These are phyloP conservation scores for Climacium dendroides DNA, from an alignment of 225 moss, liverwort and hornwort genomes.

Conservation along the genomic window DNA sequence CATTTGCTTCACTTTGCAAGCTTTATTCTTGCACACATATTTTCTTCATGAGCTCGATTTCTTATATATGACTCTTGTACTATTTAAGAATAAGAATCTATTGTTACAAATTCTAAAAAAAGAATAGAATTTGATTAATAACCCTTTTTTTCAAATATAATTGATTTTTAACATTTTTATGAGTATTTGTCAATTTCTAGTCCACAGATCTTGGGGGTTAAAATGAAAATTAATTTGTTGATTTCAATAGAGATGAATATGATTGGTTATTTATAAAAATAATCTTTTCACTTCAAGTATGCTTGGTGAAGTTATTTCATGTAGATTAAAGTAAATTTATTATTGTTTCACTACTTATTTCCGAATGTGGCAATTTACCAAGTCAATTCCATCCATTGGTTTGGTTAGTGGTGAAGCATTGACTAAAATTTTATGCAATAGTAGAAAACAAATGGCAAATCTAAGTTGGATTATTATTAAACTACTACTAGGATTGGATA, in stretches of 20 bases:
- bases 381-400: not conserved
- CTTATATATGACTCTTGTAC: too few species aligned
- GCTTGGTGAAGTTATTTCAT: not conserved
- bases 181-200: not conserved
- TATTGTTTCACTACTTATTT: too few species aligned
- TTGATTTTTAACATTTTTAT: not conserved
- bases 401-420: not conserved
- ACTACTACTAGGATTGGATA: not conserved
- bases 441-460: not conserved
- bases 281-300: not conserved
- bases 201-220: too few species aligned
- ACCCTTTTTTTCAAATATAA: accelerated
- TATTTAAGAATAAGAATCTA: not conserved
- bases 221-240: not conserved
- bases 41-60: not conserved
- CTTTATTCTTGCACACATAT: not conserved
- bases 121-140: not conserved
- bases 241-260: not conserved
- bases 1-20: not conserved
- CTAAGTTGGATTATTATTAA: not conserved
- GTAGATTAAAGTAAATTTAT: not conserved
- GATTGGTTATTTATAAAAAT: not conserved
- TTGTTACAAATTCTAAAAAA: accelerated
- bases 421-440: not conserved
- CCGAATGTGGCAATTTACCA: not conserved